These are phyloP conservation scores for Pseudomassariella vexata DNA, from an alignment of 2,329 filamentous ascomycete genomes.

Conservation along the genomic window DNA sequence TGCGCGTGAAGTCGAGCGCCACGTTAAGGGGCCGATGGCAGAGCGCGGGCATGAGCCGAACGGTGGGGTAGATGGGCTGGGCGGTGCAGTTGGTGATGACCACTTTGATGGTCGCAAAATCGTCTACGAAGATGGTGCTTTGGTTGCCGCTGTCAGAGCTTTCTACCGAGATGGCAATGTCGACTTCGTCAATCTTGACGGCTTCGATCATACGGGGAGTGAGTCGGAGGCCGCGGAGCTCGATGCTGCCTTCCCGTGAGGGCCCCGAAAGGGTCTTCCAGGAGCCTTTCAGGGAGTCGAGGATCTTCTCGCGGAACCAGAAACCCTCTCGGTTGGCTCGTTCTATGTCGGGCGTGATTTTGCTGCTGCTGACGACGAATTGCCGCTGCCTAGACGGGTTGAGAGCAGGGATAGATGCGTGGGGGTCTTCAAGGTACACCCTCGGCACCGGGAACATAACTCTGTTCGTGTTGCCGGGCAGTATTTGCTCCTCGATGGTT, in stretches of 20 bases:
- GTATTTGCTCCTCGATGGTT: constrained; percentile 48
- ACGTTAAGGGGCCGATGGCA: constrained; percentile 65
- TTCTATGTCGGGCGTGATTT: constrained; percentile 74
- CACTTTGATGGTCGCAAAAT: constrained; percentile 66
- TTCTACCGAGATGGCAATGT: constrained; percentile 54
- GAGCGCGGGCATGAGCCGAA: constrained; percentile 73
- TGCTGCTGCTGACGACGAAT: constrained; percentile 79
- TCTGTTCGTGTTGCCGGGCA: constrained; percentile 66
- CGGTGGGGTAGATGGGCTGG: constrained; percentile 61
- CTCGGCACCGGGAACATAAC: constrained; percentile 71
- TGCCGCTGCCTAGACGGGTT: constrained; percentile 82
- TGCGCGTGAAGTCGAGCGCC: constrained; percentile 75
- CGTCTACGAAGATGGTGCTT: constrained; percentile 40
- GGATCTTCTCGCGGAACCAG: constrained; percentile 81
- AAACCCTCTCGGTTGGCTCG: constrained; percentile 75
- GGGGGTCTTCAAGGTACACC: constrained; percentile 69
- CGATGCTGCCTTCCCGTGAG: constrained; percentile 59
- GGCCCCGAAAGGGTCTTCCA: constrained; percentile 59
- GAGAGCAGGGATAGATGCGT: constrained; percentile 71
- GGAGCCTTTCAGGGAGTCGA: constrained; percentile 62
- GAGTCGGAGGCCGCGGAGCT: constrained; percentile 70
- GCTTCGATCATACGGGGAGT: constrained; percentile 76
- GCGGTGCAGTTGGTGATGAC: constrained; percentile 68
- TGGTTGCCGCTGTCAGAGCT: constrained; percentile 11
- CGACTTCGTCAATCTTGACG: constrained; percentile 74